Base-by-base conservation (phyloP, 768 basidiomycete genomes). In the Trametes cinnabarina region DNA sequence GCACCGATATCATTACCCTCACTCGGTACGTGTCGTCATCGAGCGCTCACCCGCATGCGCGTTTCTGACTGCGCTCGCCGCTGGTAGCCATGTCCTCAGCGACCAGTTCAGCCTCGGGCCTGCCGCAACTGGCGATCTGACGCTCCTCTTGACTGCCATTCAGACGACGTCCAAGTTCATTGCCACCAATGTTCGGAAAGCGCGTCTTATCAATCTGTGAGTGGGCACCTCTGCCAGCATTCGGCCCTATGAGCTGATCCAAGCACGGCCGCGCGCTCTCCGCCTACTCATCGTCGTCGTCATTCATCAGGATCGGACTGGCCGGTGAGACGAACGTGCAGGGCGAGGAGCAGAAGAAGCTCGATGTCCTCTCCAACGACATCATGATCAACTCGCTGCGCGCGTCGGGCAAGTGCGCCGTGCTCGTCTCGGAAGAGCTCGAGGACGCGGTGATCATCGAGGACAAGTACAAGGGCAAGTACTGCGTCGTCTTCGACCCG, bases 301-400 rank as follows among this genome's bases (percentile, higher is more conserved):
- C 4, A 6, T 4, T 15, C 1, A 44, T n/a, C 68, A 96, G 94
- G n/a, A 89, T 99, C 64, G 97, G 97, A 30, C 81, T 96, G 20
- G 97, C 97, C 15, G 97, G 97, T 15, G 94, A 95, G 69, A 91
- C 91, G 25, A 99, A 99, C 70, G 88, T 95, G 8, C 93, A 95
- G 74, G 97, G 97, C 20, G 97, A 98, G 73, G 97, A 98, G 69
- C 97, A 99, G 81, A 99, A 99, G 82, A 99, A 99, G 76, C 82
- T 99, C 51, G 95, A 97, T 69, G 88, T 97, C n/a, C 79, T 97
- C 30, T 90, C 94, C 14, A 98, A 99, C 72, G 95, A 99, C 72
- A 99, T 99, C 81, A 98, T 99, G 97, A 83, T 98, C 67, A 98
- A 98, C 69, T 88, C 95, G 46, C 83, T 99, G 32, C 85, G 92